phyloP scores from a whole-genome alignment of 495 filamentous ascomycete species.

The Xanthoparmelia taractica region DNA sequence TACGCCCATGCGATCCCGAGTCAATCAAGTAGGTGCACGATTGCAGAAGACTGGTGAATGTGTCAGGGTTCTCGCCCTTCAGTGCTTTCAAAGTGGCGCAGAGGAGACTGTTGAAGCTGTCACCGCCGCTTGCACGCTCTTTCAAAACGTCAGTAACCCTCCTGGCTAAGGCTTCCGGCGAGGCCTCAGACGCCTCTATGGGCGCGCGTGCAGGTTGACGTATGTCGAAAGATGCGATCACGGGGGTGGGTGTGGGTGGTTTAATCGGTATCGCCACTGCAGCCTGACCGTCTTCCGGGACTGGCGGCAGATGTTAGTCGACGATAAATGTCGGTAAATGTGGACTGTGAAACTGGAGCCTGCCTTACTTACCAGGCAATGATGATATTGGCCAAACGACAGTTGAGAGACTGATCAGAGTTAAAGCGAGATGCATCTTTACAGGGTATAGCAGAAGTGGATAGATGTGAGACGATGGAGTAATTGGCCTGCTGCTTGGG shows the following conservation, averaged over 20 bases:
- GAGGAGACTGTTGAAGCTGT: not conserved
- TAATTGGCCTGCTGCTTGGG: not conserved
- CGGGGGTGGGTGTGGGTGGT: not conserved
- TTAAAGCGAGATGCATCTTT: not conserved
- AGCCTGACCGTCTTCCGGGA: not conserved
- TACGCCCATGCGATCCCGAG: not conserved
- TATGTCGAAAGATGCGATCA: not conserved
- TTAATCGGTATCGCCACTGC: not conserved
- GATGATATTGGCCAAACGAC: not conserved
- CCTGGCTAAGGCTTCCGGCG: not conserved
- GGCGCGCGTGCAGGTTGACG: not conserved
- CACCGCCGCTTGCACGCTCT: not conserved
- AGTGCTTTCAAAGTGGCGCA: conserved; percentile 2
- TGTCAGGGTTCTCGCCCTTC: not conserved
- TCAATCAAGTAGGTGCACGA: not conserved
- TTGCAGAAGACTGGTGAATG: not conserved
- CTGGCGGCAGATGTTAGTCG: not conserved
- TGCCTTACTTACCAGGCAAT: not conserved
- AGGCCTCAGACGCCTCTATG: not conserved
- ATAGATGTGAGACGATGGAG: not conserved
- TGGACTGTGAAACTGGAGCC: not conserved
- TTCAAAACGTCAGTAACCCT: not conserved
- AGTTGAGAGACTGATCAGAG: not conserved
- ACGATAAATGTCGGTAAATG: not conserved
- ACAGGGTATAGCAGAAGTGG: not conserved